These are phyloP conservation scores for Heliamphora pulchella DNA, from an alignment of 179 eudicot species.

Conservation along the genomic window DNA sequence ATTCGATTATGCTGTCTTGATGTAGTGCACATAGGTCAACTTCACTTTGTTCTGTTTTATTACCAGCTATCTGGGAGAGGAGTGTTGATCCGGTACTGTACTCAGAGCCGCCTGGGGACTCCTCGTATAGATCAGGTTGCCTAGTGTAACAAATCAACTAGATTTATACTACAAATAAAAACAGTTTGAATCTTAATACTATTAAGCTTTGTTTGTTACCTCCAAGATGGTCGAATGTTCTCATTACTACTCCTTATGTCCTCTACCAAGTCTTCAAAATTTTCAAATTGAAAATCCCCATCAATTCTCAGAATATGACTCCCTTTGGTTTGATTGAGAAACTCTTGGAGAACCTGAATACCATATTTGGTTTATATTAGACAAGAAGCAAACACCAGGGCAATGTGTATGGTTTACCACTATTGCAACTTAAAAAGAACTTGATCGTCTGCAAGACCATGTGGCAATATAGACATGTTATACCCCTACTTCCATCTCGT, in stretches of 20 bases:
- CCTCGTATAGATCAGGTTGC: slow-evolving; percentile 52
- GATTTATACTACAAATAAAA: slow-evolving; percentile 7
- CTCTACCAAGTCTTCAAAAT: slow-evolving; percentile 50
- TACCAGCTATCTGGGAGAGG: slow-evolving; percentile 34
- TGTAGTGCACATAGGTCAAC: slow-evolving; percentile 28
- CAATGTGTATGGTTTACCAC: background rate
- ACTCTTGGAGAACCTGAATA: slow-evolving; percentile 65
- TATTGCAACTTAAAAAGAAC: background rate
- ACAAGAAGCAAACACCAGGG: slow-evolving; percentile 9
- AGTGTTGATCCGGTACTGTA: slow-evolving; percentile 75
- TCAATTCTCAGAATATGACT: slow-evolving; percentile 36
- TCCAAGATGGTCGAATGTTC: slow-evolving; percentile 43
- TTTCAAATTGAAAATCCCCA: slow-evolving; percentile 49
- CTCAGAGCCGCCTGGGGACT: slow-evolving; percentile 77
- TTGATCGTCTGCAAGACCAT: background rate
- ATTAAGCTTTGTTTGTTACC: slow-evolving; percentile 34
- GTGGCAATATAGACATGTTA: background rate
- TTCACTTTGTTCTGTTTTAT: slow-evolving; percentile 41
- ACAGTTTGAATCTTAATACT: background rate
- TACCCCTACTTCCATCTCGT: background rate
- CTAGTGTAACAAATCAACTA: slow-evolving; percentile 28
- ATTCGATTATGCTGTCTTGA: slow-evolving; percentile 22
- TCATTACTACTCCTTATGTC: slow-evolving; percentile 49
- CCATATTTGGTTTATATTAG: slow-evolving; percentile 5
- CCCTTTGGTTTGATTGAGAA: slow-evolving; percentile 57